Evolutionary conservation across 163 green algal species (phyloP), one percentile per base, ranked within the genome.

Genomic region (Scenedesmus sp.): DNA sequence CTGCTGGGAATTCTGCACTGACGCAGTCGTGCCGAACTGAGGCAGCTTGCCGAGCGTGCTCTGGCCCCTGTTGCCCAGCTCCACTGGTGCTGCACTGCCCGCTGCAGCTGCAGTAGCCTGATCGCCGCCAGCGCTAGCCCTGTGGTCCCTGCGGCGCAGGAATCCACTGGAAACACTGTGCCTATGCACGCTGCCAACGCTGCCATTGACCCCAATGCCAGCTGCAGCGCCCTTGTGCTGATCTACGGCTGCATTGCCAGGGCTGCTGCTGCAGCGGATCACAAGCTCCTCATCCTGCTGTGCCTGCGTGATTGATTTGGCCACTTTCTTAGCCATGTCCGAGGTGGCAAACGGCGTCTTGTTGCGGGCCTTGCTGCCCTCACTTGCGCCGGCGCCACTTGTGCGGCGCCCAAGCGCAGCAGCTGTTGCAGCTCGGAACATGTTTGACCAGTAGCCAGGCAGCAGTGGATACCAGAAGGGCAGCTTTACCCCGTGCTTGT

Each of bases 381-480:
- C 15, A 13, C 34, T 16, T 5, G 23, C 73, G 76, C 5, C 86
- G 76, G 3, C 67, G 23, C 7, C 55, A 20, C 59, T 70, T 20
- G 74, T 52, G 15, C 13, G 76, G n/a, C 88, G 70, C 8, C 18
- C 55, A 81, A 13, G 54, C 9, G 59, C 57, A 59, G 88, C 88
- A n/a, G 77, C 77, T 66, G 82, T 62, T 64, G n/a, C 57, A 55
- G 16, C 82, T 18, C 23, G 74, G 60, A 88, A 88, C 77, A 66
- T 26, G 77, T 82, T 87, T 34, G 92, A 84, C 97, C 97, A 99
- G 94, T 98, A 99, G 77, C 34, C 88, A 13, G 97, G 97, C 13
- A 93, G 81, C 5, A 99, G 88, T 86, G 98, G 96, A 96, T 97
- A 99, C 79, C 89, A 98, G 9, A 95, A 82, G n/a, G 94, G 94